These are phyloP conservation scores for Geotrichum aggregatum DNA, from an alignment of 1,139 yeast genomes.

Conservation along the genomic window DNA sequence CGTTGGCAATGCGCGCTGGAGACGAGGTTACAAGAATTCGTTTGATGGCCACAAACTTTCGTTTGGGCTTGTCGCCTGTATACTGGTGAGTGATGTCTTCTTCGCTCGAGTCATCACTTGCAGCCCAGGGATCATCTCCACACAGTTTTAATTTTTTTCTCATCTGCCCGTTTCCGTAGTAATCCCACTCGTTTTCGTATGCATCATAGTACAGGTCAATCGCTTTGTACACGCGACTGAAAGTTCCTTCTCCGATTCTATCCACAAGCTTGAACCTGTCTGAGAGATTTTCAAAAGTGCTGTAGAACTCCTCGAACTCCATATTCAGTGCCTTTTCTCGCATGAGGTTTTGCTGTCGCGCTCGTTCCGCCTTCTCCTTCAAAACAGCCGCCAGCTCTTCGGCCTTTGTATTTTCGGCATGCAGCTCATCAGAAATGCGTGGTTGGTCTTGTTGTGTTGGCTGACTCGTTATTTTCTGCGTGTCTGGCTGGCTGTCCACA, in stretches of 20 bases:
- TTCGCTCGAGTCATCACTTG: not conserved
- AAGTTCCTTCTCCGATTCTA: constrained; percentile 94
- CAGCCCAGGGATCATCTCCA: constrained; percentile 1
- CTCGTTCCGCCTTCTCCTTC: not conserved
- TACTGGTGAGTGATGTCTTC: not conserved
- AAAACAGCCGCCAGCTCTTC: not conserved
- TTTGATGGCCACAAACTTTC: constrained; percentile 72
- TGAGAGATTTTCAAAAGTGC: constrained; percentile 59
- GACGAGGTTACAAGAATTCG: constrained; percentile 94
- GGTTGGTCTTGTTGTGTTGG: not conserved
- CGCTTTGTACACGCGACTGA: constrained; percentile 86
- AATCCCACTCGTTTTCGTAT: constrained; percentile 33
- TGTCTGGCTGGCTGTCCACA: not conserved
- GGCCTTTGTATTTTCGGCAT: not conserved
- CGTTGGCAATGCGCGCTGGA: constrained; percentile 84
- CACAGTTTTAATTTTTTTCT: not conserved
- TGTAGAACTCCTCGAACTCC: constrained; percentile 63
- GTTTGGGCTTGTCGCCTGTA: not conserved
- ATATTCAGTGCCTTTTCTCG: not conserved
- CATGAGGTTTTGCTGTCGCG: not conserved
- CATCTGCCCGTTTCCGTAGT: not conserved
- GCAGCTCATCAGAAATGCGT: not conserved
- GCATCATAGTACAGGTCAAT: constrained; percentile 49
- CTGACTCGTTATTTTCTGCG: not conserved
- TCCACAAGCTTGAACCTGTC: constrained; percentile 64